phyloP scores from a whole-genome alignment of 805 yeast species.

The Schwanniomyces polymorphus region DNA sequence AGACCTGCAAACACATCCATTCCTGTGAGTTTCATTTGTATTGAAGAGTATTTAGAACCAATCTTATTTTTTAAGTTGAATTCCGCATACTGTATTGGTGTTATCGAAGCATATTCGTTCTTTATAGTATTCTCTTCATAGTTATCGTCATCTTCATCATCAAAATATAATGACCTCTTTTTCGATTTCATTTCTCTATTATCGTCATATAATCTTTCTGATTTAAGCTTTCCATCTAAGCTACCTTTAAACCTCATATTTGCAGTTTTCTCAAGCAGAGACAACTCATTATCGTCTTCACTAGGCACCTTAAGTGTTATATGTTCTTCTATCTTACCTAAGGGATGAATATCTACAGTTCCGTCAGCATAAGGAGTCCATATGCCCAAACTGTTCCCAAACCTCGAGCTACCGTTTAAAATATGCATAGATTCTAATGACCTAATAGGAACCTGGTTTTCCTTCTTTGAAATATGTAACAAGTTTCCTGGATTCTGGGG shows the following conservation, averaged over 20 bases:
- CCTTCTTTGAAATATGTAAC: slow-evolving; percentile 34
- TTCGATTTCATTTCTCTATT: slow-evolving; percentile 11
- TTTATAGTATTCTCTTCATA: slow-evolving; percentile 12
- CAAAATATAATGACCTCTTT: not conserved
- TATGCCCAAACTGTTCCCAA: slow-evolving; percentile 60
- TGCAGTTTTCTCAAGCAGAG: slow-evolving; percentile 43
- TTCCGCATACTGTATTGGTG: slow-evolving; percentile 57
- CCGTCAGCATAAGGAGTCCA: slow-evolving; percentile 78
- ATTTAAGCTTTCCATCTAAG: slow-evolving; percentile 28
- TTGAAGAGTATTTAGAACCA: slow-evolving; percentile 16
- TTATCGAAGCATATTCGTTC: slow-evolving; percentile 49
- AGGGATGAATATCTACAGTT: slow-evolving; percentile 62
- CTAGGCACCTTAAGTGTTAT: slow-evolving; percentile 9
- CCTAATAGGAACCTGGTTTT: slow-evolving; percentile 32
- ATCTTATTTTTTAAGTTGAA: slow-evolving; percentile 39
- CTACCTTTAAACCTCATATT: slow-evolving; percentile 65
- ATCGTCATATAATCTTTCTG: slow-evolving; percentile 41
- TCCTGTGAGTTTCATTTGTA: slow-evolving; percentile 52
- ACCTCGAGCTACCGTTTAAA: slow-evolving; percentile 61
- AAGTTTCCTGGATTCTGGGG: slow-evolving; percentile 45
- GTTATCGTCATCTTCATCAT: slow-evolving; percentile 17
- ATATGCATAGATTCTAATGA: slow-evolving; percentile 59
- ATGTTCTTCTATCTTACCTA: slow-evolving; percentile 48
- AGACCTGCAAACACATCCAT: slow-evolving; percentile 77
- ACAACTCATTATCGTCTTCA: slow-evolving; percentile 6